A percentile compares a stretch with the other conserved stretches of the same genome.
These are phyloP conservation scores for Nephromyces sp. DNA, from an alignment of 169 alveolate genomes.

Conservation along the genomic window DNA sequence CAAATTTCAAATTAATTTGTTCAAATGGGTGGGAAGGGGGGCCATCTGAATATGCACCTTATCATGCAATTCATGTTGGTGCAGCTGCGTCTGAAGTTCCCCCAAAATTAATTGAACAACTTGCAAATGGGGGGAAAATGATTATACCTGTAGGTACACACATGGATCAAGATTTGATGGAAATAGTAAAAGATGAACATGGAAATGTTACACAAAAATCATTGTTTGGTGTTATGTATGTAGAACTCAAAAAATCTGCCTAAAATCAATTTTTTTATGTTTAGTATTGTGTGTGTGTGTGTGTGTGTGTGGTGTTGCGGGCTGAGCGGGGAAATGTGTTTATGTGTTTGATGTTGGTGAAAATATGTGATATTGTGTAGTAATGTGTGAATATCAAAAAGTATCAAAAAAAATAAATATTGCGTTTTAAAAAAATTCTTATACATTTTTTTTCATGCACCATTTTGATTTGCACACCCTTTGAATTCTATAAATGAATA, in stretches of 20 bases:
- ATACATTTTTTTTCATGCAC: no score
- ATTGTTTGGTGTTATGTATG: slow-evolving; percentile 24
- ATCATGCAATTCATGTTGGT: slow-evolving; percentile 74
- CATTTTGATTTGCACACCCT: no score
- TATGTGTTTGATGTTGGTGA: no score
- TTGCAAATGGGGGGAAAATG: slow-evolving; percentile 68
- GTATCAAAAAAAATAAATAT: no score
- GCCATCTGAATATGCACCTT: slow-evolving; percentile 52
- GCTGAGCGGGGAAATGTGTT: no score
- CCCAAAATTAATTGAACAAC: slow-evolving; percentile 50
- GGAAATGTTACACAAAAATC: slow-evolving; percentile 2
- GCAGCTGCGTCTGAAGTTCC: slow-evolving; percentile 70
- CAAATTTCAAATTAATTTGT: slow-evolving; percentile 27
- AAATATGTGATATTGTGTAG: no score
- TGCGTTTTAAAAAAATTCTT: no score
- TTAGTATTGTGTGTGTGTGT: no score
- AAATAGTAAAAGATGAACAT: slow-evolving; percentile 1
- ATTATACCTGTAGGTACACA: slow-evolving; percentile 63
- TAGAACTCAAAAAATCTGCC: neutral
- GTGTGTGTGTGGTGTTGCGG: no score
- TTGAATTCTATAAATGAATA: no score
- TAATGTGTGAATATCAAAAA: no score
- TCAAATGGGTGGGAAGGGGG: slow-evolving; percentile 74
- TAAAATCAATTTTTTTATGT: no score
- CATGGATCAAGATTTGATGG: slow-evolving; percentile 9